Base-by-base conservation (phyloP, 148 eudicot species). In the Chenopodium suecicum region DNA sequence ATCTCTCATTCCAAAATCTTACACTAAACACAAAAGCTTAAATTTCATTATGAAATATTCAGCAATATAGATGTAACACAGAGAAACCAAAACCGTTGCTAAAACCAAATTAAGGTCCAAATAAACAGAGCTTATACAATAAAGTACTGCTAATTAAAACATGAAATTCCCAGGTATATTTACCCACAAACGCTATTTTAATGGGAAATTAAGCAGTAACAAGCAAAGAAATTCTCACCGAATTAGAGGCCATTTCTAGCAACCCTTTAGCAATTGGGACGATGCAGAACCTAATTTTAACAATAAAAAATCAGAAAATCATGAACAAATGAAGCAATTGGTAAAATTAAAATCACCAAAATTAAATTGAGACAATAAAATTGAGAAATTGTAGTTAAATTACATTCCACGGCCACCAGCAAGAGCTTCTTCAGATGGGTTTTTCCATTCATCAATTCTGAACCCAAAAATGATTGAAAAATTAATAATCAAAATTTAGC, bases 381-480 rank as follows among this genome's bases (percentile, higher is more conserved):
- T 1, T 1, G 6, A 62, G 29, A 29, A n/a, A 32, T 52, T 12
- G 22, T 41, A 9, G 56, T 6, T 7, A 2, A 72, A 20, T 71
- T 77, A 84, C 87, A 85, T 85, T 77, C 87, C 87, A 27, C 87
- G 87, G 81, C 87, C 87, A 25, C 82, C 84, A 17, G 84, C 74
- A 23, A 85, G 84, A 29, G 84, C 87, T 81, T 85, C 87, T 27
- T 85, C 76, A 11, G 84, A 75, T 7, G 87, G 87, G 7, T 75
- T 58, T 41, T 77, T 81, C 84, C 87, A 85, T 44, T 85, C 87
- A 78, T 85, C 87, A 78, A 81, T 20, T 74, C 87, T 85, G 73
- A n/a, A 4, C 20, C 34, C 37, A 63, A 13, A 9, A 13, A 25
- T 47, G 27, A 80, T 41, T 41, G 0, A 48, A 16, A 0, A 19